A percentile compares a stretch with the other conserved stretches of the same genome.
Conservation (phyloP, 2,329 filamentous ascomycete species). For the Apiospora arundinis region DNA sequence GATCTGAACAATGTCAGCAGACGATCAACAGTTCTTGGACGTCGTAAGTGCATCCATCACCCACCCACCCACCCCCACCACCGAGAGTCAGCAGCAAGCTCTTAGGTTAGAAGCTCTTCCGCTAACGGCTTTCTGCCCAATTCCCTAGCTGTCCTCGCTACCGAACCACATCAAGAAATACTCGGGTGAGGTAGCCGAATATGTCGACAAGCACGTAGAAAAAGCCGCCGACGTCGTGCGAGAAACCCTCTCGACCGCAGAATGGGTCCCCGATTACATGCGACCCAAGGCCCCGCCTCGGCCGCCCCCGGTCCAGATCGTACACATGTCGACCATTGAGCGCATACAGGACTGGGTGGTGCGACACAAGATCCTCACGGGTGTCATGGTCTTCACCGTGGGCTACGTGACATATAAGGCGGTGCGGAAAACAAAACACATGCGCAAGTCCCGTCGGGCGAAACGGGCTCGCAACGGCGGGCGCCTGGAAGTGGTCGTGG, state of each 20-base stretch:
- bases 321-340: slow-evolving; percentile 50
- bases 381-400: slow-evolving; percentile 72
- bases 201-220: slow-evolving; percentile 83
- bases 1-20: slow-evolving; percentile 69
- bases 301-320: slow-evolving; percentile 43
- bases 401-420: slow-evolving; percentile 66
- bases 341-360: slow-evolving; percentile 73
- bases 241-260: slow-evolving; percentile 68
- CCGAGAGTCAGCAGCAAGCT: slow-evolving; percentile 11
- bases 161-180: slow-evolving; percentile 72
- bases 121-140: neutral
- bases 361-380: slow-evolving; percentile 75
- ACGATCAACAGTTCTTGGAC: slow-evolving; percentile 80
- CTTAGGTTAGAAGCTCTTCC: neutral
- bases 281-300: slow-evolving; percentile 63
- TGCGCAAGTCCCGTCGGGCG: slow-evolving; percentile 75
- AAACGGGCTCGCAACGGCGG: slow-evolving; percentile 82
- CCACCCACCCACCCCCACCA: slow-evolving; percentile 14
- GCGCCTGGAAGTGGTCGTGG: slow-evolving; percentile 83
- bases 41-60: slow-evolving; percentile 60
- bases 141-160: slow-evolving; percentile 56
- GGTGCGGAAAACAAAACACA: slow-evolving; percentile 59
- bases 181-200: slow-evolving; percentile 76
- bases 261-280: slow-evolving; percentile 76
- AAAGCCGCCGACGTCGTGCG: slow-evolving; percentile 73